A percentile compares a stretch with the other conserved stretches of the same genome.
These are phyloP conservation scores for Scutellaria barbata DNA, from an alignment of 257 asterid species.

Conservation along the genomic window DNA sequence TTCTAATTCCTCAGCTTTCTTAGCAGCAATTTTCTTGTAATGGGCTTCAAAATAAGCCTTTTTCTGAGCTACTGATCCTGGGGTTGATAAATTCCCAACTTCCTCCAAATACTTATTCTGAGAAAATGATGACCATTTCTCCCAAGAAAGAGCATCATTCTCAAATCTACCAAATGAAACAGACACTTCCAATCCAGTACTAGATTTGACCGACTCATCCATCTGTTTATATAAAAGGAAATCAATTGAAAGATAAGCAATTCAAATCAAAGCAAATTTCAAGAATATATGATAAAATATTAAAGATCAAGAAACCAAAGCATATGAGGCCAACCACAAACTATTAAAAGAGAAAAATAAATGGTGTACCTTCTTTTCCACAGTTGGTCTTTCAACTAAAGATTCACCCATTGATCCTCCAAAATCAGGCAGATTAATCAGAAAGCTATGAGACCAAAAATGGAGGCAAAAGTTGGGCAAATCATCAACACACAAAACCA, in stretches of 20 bases:
- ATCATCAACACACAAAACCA: constrained; percentile 42
- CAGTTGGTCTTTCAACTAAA: constrained; percentile 43
- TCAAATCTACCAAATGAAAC: constrained; percentile 93
- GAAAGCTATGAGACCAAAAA: constrained; percentile 45
- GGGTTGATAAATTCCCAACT: constrained; percentile 78
- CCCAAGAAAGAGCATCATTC: constrained; percentile 87
- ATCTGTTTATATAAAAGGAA: constrained; percentile 56
- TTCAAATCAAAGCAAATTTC: constrained; percentile 27
- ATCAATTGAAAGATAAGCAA: constrained; percentile 26
- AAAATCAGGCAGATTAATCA: constrained; percentile 26
- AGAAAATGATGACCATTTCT: constrained; percentile 90
- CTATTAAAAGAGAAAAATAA: constrained; percentile 30
- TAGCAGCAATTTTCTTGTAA: constrained; percentile 80
- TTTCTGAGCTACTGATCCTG: constrained; percentile 93
- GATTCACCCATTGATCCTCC: constrained; percentile 52
- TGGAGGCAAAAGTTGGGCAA: constrained; percentile 42
- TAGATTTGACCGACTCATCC: constrained; percentile 62
- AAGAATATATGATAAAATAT: constrained; percentile 26
- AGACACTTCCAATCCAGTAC: constrained; percentile 69
- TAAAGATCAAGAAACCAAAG: constrained; percentile 20
- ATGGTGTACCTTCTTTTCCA: constrained; percentile 52
- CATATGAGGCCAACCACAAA: constrained; percentile 27
- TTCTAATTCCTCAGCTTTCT: constrained; percentile 67
- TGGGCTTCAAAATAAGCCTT: constrained; percentile 96
- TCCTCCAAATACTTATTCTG: constrained; percentile 91